Percentiles rank a stretch among this genome's conserved stretches.
Conservation (phyloP, 805 yeast genomes). For the Maudiozyma pseudohumilis region DNA sequence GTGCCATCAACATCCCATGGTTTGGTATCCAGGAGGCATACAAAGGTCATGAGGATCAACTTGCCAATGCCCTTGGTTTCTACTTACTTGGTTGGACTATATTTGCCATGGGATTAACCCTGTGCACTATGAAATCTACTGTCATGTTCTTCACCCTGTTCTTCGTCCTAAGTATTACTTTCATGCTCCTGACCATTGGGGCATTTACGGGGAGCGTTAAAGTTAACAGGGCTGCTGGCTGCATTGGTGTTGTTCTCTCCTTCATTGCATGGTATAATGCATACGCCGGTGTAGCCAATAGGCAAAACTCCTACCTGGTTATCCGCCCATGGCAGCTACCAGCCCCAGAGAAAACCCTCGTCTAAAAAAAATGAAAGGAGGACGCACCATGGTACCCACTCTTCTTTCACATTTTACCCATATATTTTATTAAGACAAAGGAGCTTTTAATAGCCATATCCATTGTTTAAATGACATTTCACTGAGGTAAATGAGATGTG, state of each 20-base stretch:
- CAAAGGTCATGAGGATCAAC: constrained; percentile 26
- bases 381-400: too few species aligned
- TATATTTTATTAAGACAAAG: too few species aligned
- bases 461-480: too few species aligned
- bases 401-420: too few species aligned
- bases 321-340: constrained; percentile 28
- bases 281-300: constrained; percentile 56
- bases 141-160: constrained; percentile 52
- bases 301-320: constrained; percentile 41
- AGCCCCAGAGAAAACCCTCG: constrained; percentile 11
- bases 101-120: constrained; percentile 44
- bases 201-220: constrained; percentile 36
- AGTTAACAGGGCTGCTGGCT: constrained; percentile 49
- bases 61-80: constrained; percentile 47
- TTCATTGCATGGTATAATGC: constrained; percentile 63
- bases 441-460: too few species aligned
- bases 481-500: too few species aligned
- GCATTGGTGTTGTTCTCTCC: constrained; percentile 49
- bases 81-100: constrained; percentile 55
- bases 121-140: constrained; percentile 55
- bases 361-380: too few species aligned
- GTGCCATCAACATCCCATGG: constrained; percentile 46
- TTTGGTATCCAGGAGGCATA: constrained; percentile 55
- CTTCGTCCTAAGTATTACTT: constrained; percentile 43
- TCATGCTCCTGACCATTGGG: constrained; percentile 44